These are phyloP conservation scores for Cytauxzoon felis DNA, from an alignment of 169 alveolate species.

Conservation along the genomic window DNA sequence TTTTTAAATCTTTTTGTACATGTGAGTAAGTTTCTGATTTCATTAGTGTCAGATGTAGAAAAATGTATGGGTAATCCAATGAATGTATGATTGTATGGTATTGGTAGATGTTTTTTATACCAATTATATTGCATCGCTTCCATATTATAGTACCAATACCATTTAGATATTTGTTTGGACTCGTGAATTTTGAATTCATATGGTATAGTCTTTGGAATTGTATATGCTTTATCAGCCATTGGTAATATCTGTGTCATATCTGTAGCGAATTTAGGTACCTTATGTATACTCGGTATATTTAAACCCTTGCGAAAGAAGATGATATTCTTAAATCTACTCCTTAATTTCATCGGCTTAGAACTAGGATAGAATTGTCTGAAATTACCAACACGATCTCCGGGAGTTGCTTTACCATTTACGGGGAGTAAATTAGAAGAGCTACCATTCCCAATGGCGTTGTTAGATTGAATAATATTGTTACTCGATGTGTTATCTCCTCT, in stretches of 20 bases:
- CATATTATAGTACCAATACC: conserved; percentile 80
- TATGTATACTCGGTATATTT: conserved; percentile 6
- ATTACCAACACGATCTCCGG: too few species aligned
- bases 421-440: too few species aligned
- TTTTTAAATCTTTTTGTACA: conserved; percentile 70
- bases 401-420: too few species aligned
- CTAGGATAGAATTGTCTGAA: too few species aligned
- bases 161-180: conserved; percentile 69
- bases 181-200: conserved; percentile 63
- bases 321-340: neutral
- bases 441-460: too few species aligned
- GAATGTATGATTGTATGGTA: conserved; percentile 77
- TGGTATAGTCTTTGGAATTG: conserved; percentile 67
- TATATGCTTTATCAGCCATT: neutral
- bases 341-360: neutral
- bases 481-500: too few species aligned
- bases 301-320: neutral
- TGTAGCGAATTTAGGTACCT: conserved; percentile 32
- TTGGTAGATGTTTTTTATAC: conserved; percentile 76
- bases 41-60: conserved; percentile 78
- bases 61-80: conserved; percentile 84
- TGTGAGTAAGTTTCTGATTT: conserved; percentile 69
- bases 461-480: too few species aligned
- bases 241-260: conserved; percentile 25
- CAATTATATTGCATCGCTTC: conserved; percentile 80